phyloP scores from a whole-genome alignment of 495 filamentous ascomycete genomes.

The Tricharina praecox region DNA sequence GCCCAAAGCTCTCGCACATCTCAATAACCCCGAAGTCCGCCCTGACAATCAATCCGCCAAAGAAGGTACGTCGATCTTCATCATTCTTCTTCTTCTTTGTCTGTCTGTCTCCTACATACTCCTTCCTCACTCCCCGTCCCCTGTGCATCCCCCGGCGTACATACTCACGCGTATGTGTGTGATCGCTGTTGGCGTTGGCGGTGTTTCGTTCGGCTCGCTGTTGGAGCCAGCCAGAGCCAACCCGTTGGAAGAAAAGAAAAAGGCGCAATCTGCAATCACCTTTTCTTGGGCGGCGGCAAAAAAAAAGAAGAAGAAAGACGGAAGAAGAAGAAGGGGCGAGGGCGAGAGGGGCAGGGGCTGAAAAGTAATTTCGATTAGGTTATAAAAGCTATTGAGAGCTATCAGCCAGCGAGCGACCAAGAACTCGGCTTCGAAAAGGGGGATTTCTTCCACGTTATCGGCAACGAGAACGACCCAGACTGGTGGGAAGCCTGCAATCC shows the following conservation, averaged over 20 bases:
- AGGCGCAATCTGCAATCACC: too few relatives aligned
- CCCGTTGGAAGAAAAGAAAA: too few relatives aligned
- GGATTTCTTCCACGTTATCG: conserved; percentile 97
- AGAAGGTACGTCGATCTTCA: conserved; percentile 52
- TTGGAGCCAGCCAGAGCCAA: too few relatives aligned
- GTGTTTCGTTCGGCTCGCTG: too few relatives aligned
- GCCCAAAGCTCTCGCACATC: conserved; percentile 53
- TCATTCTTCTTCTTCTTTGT: not conserved
- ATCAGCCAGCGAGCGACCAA: conserved; percentile 54
- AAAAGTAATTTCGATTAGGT: conserved; percentile 40
- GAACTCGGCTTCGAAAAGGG: conserved; percentile 83
- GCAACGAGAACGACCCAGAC: conserved; percentile 78
- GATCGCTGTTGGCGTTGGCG: too few relatives aligned
- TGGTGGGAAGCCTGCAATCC: conserved; percentile 99
- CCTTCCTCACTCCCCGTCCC: not conserved
- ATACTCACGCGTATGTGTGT: not conserved
- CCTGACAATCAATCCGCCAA: conserved; percentile 87
- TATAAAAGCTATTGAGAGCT: conserved; percentile 91
- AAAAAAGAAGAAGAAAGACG: too few relatives aligned
- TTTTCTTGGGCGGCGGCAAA: too few relatives aligned
- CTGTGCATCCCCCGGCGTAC: not conserved
- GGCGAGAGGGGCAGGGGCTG: conserved; percentile 7
- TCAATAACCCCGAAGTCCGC: conserved; percentile 84
- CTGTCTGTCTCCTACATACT: not conserved
- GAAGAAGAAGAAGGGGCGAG: too few relatives aligned